Evolutionary conservation across 192 early-diverging fungal genomes (phyloP).

Genomic region (Cladochytrium replicatum): DNA sequence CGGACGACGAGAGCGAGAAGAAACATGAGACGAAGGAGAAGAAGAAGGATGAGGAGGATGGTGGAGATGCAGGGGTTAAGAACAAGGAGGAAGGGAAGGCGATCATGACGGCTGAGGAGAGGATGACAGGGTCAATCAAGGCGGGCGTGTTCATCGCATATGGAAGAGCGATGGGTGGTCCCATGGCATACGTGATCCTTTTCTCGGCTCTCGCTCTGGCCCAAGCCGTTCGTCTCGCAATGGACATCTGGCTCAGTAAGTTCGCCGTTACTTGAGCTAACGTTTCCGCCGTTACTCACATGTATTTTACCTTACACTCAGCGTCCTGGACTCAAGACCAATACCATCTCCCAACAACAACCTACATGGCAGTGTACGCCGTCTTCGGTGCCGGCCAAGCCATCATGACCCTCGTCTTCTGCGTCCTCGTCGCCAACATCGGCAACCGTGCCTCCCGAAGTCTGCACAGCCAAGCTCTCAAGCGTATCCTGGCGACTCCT

Average conservation of each 20-base stretch:
- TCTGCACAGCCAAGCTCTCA: slow-evolving; percentile 48
- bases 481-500: slow-evolving; percentile 48
- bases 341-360: neutral
- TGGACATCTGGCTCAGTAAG: neutral
- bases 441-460: slow-evolving; percentile 36
- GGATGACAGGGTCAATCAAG: too few relatives aligned
- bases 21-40: neutral
- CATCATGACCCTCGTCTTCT: slow-evolving; percentile 34
- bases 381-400: neutral
- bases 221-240: neutral
- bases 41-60: neutral
- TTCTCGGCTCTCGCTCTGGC: neutral
- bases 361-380: neutral
- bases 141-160: too few relatives aligned
- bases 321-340: neutral
- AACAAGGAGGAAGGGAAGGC: slow-evolving; percentile 18
- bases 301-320: neutral
- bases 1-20: neutral
- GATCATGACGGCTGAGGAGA: too few relatives aligned
- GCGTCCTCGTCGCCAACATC: slow-evolving; percentile 30
- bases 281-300: neutral
- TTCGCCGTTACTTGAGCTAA: neutral
- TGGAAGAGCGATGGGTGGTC: too few relatives aligned
- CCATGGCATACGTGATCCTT: too few relatives aligned
- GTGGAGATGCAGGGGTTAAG: slow-evolving; percentile 2